Evolutionary conservation across 2,329 filamentous ascomycete species (phyloP).

Genomic region (Stylonectria norvegica): DNA sequence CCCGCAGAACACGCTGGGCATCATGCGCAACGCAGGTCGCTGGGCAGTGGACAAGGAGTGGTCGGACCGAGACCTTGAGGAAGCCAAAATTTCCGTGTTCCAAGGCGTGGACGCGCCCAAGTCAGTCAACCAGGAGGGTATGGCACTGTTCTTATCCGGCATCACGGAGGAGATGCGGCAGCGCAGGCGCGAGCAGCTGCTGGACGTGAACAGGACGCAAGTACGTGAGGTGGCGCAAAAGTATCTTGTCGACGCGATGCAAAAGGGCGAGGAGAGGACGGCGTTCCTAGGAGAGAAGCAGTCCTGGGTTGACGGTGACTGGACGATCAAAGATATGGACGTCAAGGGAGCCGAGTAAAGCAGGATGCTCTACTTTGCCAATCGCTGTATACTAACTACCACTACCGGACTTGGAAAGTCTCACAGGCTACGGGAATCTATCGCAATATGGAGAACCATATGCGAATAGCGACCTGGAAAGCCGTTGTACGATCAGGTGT

Average conservation of each 20-base stretch:
- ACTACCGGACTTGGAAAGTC: no score
- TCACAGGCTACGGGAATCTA: no score
- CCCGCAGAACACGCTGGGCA: slow-evolving; percentile 78
- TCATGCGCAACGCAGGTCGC: slow-evolving; percentile 77
- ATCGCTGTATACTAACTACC: no score
- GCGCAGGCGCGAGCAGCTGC: slow-evolving; percentile 72
- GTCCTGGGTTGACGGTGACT: slow-evolving; percentile 69
- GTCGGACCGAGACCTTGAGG: slow-evolving; percentile 82
- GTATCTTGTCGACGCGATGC: slow-evolving; percentile 69
- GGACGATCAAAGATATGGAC: slow-evolving; percentile 76
- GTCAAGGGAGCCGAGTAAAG: slow-evolving; percentile 43
- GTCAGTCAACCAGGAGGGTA: slow-evolving; percentile 83
- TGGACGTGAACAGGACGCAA: slow-evolving; percentile 80
- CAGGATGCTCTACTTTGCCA: no score
- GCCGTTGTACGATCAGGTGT: slow-evolving; percentile 25
- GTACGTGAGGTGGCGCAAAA: slow-evolving; percentile 77
- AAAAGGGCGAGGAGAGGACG: slow-evolving; percentile 57
- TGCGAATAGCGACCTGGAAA: slow-evolving; percentile 7
- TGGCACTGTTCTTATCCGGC: slow-evolving; percentile 79
- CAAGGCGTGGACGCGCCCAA: slow-evolving; percentile 85
- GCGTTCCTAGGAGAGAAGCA: slow-evolving; percentile 82
- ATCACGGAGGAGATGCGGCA: slow-evolving; percentile 89
- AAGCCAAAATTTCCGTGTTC: slow-evolving; percentile 94
- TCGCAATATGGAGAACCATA: no score
- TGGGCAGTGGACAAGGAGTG: slow-evolving; percentile 82